A percentile compares a stretch with the other conserved stretches of the same genome.
These are phyloP conservation scores for Lentinula boryana DNA, from an alignment of 768 basidiomycete species.

Conservation along the genomic window DNA sequence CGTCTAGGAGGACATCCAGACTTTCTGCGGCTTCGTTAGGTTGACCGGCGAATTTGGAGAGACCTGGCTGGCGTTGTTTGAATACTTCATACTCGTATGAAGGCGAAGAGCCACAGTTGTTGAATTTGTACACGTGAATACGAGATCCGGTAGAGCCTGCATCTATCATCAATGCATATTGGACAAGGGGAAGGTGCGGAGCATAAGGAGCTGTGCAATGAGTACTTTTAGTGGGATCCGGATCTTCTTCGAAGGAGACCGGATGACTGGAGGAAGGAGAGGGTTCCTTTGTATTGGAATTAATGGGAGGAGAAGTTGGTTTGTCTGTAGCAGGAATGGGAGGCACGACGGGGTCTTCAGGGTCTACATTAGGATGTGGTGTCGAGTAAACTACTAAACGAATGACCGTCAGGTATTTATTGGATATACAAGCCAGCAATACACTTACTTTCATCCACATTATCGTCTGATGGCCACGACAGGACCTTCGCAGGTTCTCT, in stretches of 20 bases:
- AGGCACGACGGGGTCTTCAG: not conserved
- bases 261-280: slow-evolving; percentile 23
- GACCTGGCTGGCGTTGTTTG: slow-evolving; percentile 72
- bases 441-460: slow-evolving; percentile 19
- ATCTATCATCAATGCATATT: slow-evolving; percentile 96
- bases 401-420: not conserved
- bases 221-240: slow-evolving; percentile 66
- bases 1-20: slow-evolving; percentile 73
- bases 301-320: slow-evolving; percentile 4
- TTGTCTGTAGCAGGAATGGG: slow-evolving; percentile 1
- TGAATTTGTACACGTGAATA: slow-evolving; percentile 98
- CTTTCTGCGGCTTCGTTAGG: slow-evolving; percentile 72
- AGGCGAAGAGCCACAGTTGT: slow-evolving; percentile 76
- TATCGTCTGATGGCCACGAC: slow-evolving; percentile 16
- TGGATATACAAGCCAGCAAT: not conserved
- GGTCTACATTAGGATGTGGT: not conserved
- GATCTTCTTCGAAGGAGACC: slow-evolving; percentile 65
- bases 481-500: slow-evolving; percentile 19
- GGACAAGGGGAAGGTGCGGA: slow-evolving; percentile 54
- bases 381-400: not conserved
- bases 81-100: slow-evolving; percentile 92
- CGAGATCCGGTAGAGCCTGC: slow-evolving; percentile 97
- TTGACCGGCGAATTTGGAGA: slow-evolving; percentile 55
- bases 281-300: slow-evolving; percentile 11
- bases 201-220: slow-evolving; percentile 59